Base-by-base conservation (phyloP, 805 yeast genomes). In the Saccharomycopsis selenospora region DNA sequence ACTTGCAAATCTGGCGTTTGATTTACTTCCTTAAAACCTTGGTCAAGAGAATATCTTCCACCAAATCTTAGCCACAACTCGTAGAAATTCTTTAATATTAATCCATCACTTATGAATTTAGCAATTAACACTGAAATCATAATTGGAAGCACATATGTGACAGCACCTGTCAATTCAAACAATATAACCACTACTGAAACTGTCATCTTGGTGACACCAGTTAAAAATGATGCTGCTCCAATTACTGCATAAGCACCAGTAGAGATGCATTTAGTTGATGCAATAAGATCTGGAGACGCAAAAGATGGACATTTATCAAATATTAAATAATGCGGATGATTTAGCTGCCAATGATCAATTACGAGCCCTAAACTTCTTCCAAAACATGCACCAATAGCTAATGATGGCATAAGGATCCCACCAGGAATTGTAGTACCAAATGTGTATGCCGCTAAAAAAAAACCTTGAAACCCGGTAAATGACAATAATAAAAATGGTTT, bases 231-330 rank as follows among this genome's bases (percentile, higher is more conserved):
- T 0, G 89, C 95, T 0, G 95, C 88, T 0, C 96, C 95, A 20
- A 88, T 86, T 7, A 87, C 83, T 0, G 95, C 95, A 59, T 87
- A 88, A 0, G 90, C 86, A 0, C 93, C 90, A 0, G 95, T 95
- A 1, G 89, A 82, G 7, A 87, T 79, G 56, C 93, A 80, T 49
- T 69, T 61, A 18, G 42, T 25, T 10, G 28, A 11, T 10, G 51
- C 45, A n/a, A 46, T 36, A 10, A 29, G 36, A 36, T 38, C 52
- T 5, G 49, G 47, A 6, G 48, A 20, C 13, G 40, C 40, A 29
- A 24, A 48, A 3, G 50, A 43, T 4, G 53, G 44, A 53, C 77
- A 73, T 17, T 66, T 61, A 2, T 58, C 42, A 41, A 67, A 69
- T 6, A 66, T 64, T 1, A 72, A 65, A 42, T 72, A 66, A 23